Percentiles rank a stretch among this genome's conserved stretches.
These are phyloP conservation scores for Flaveria sonorensis DNA, from an alignment of 129 eudicot species.

Conservation along the genomic window DNA sequence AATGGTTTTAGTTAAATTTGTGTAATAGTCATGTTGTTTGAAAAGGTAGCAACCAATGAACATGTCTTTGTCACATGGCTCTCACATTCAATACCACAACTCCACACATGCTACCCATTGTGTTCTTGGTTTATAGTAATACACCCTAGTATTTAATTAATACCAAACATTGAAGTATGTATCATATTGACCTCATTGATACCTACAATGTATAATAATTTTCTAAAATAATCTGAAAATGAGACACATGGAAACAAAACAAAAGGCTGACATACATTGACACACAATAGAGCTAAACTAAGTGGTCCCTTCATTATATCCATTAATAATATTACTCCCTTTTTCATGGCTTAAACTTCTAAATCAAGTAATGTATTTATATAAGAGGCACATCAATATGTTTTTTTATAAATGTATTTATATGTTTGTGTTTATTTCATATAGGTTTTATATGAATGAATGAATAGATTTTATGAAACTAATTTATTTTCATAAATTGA, in stretches of 20 bases:
- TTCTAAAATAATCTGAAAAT: not conserved
- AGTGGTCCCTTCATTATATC: not conserved
- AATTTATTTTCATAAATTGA: not conserved
- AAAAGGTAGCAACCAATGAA: slow-evolving; percentile 21
- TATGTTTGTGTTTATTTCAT: not conserved
- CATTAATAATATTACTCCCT: not conserved
- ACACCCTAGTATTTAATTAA: slow-evolving; percentile 1
- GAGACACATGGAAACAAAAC: not conserved
- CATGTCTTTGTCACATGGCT: slow-evolving; percentile 41
- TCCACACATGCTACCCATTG: slow-evolving; percentile 40
- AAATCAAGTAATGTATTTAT: not conserved
- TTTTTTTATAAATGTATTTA: not conserved
- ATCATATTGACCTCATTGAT: not conserved
- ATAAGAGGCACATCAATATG: not conserved
- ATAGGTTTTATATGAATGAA: not conserved
- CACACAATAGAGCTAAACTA: not conserved
- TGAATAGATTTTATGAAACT: not conserved
- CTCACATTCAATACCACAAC: slow-evolving; percentile 35
- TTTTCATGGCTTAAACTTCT: slow-evolving; percentile 8
- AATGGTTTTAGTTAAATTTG: not conserved
- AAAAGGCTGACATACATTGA: slow-evolving; percentile 11
- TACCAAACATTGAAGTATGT: not conserved
- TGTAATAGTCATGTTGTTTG: slow-evolving; percentile 30
- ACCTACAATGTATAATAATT: not conserved
- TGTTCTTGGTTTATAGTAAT: slow-evolving; percentile 21